Conservation (phyloP, 2,329 filamentous ascomycete genomes). For the Fusarium secorum region DNA sequence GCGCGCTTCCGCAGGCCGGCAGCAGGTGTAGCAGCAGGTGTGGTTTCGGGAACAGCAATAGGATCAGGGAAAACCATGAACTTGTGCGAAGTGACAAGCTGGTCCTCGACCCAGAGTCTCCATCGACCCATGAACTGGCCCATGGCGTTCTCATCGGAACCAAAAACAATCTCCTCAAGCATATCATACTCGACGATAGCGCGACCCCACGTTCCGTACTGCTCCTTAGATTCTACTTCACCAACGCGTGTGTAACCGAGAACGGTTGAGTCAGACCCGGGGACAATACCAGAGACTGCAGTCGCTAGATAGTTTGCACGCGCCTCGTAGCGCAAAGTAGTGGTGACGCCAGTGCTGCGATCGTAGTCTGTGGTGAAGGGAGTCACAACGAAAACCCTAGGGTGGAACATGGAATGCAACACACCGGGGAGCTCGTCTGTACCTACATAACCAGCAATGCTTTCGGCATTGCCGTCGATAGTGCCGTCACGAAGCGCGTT, state of each 20-base stretch:
- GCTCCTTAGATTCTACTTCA: background rate
- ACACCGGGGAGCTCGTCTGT: constrained; percentile 4
- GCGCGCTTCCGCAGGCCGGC: background rate
- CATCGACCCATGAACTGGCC: constrained; percentile 14
- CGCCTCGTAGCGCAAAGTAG: background rate
- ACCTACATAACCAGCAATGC: constrained; percentile 9
- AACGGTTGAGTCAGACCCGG: constrained; percentile 14
- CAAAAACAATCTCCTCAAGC: background rate
- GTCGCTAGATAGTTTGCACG: constrained; percentile 5
- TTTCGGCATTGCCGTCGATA: background rate
- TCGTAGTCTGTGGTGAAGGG: constrained; percentile 9
- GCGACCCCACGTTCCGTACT: background rate
- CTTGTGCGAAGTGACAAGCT: constrained; percentile 19
- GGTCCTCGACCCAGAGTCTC: constrained; percentile 35
- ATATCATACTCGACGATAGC: constrained; percentile 23
- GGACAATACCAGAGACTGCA: constrained; percentile 4
- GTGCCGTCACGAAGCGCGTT: constrained; percentile 23
- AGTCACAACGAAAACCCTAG: constrained; percentile 27
- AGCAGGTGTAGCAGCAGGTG: background rate
- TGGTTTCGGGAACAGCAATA: background rate
- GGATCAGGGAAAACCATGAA: background rate
- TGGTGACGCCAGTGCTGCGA: background rate
- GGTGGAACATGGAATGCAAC: constrained; percentile 12
- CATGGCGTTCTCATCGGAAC: background rate
- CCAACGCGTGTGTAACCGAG: constrained; percentile 13